Base-by-base conservation (phyloP, 2,329 filamentous ascomycete genomes). In the Boeremia exigua region DNA sequence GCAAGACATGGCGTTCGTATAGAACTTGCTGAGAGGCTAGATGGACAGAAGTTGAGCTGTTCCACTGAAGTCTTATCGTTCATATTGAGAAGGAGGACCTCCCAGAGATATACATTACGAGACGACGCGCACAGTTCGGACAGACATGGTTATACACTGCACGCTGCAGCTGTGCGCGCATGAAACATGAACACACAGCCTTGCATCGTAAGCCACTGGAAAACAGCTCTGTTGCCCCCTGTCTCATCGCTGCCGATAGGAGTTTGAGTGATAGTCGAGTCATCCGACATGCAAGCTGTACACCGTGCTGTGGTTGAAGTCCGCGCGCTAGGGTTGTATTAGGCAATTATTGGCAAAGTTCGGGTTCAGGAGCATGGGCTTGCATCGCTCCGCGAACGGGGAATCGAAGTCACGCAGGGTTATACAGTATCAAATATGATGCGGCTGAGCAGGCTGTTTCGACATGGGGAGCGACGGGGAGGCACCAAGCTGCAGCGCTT, bases 171-270 rank as follows among this genome's bases (percentile, higher is more conserved):
- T n/a, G 42, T 19, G 42, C 33, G 28, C 23, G 25, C 28, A 23
- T 55, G 46, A 55, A 55, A 55, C 51, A 45, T 29, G 45, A 49
- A 30, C 23, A 40, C 32, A 25, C 39, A 46, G 39, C 33, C 39
- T 19, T 49, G n/a, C 14, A 40, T 25, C 37, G 25, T 49, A 17
- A 23, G 23, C 23, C 15, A 34, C 19, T 30, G 14, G 43, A 2
- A 25, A 27, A 1, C 23, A 15, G 2, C 2, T 28, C 7, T 15
- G 2, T 8, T 9, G 14, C 27, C 40, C 17, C 40, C 15, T 38
- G 32, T 6, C 19, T 2, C 17, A 14, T 32, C 4, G 19, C 19
- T 39, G 2, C 7, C n/a, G 40, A 33, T 42, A 40, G 42, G 27
- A 17, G 12, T 8, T 15, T 14, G 5, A 28, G 29, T 11, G 8